A percentile compares a stretch with the other conserved stretches of the same genome.
phyloP scores from a whole-genome alignment of 345 rosid species.

The Durio zibethinus region DNA sequence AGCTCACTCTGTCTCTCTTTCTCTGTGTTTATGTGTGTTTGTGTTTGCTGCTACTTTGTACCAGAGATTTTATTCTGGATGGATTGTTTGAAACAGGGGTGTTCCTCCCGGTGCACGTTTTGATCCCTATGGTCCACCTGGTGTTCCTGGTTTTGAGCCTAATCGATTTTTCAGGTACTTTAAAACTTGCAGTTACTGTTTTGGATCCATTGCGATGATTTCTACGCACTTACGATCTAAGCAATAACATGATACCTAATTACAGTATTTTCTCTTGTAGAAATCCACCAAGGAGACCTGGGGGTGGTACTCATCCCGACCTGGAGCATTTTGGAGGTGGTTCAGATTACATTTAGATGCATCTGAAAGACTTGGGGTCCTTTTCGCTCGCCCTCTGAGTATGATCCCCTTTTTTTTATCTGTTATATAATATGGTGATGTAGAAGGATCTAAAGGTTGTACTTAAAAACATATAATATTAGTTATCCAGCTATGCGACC shows the following conservation, averaged over 20 bases:
- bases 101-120: constrained; percentile 91
- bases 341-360: constrained; percentile 50
- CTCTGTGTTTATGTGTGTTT: not conserved
- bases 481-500: not conserved
- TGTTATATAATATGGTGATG: not conserved
- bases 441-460: not conserved
- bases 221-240: not conserved
- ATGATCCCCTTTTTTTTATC: not conserved
- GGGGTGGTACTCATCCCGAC: constrained; percentile 65
- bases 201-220: not conserved
- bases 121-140: constrained; percentile 90
- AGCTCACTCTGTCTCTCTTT: constrained; percentile 21
- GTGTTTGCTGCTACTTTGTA: not conserved
- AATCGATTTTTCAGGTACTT: constrained; percentile 62
- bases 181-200: not conserved
- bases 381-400: too few relatives aligned
- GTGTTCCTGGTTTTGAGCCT: constrained; percentile 82
- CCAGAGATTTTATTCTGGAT: not conserved
- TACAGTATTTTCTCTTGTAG: constrained; percentile 31
- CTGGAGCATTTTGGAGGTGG: constrained; percentile 55
- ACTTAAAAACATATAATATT: not conserved
- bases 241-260: constrained; percentile 14
- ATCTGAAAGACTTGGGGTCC: not conserved
- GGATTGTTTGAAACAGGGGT: constrained; percentile 46
- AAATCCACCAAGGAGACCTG: constrained; percentile 47